Conservation (phyloP, 176 grass and related monocot species). For the Hordeum vulgare region DNA sequence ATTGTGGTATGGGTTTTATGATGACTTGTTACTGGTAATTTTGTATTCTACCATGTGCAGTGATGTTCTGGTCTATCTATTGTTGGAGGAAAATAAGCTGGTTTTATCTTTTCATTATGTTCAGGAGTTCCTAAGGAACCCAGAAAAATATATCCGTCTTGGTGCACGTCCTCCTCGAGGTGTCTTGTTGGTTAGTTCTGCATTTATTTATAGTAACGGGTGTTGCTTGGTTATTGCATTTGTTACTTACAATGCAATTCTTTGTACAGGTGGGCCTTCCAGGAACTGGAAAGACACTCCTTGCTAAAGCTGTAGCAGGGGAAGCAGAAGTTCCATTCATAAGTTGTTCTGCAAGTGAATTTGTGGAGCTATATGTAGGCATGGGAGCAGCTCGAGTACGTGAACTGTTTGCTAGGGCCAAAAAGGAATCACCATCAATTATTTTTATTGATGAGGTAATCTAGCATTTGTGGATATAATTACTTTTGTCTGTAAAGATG, state of each 20-base stretch:
- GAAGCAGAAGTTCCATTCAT: conserved; percentile 99
- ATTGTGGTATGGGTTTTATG: conserved; percentile 75
- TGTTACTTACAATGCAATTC: conserved; percentile 18
- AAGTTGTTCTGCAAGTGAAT: conserved; percentile 99
- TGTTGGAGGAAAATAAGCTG: conserved; percentile 27
- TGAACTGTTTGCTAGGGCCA: conserved; percentile 96
- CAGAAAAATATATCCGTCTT: conserved; percentile 89
- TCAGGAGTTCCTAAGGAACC: conserved; percentile 94
- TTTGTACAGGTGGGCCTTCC: conserved; percentile 85
- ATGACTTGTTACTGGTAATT: conserved; percentile 1
- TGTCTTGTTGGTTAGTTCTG: conserved; percentile 85
- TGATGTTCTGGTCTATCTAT: conserved; percentile 21
- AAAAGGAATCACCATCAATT: conserved; percentile 90
- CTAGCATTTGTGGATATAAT: background rate
- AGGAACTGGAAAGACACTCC: conserved; percentile 97
- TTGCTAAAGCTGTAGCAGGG: conserved; percentile 97
- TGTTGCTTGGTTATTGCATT: conserved; percentile 4
- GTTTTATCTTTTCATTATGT: conserved; percentile 22
- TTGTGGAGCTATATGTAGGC: conserved; percentile 97
- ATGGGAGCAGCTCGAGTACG: conserved; percentile 97
- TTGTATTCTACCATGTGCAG: background rate
- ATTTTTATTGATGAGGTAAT: conserved; percentile 98
- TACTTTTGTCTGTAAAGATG: conserved; percentile 24
- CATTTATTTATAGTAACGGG: background rate
- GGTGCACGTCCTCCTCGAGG: conserved; percentile 99